Evolutionary conservation across 306 rosid genomes (phyloP), one percentile per base, ranked within the genome.

Genomic region (Inga laurina): DNA sequence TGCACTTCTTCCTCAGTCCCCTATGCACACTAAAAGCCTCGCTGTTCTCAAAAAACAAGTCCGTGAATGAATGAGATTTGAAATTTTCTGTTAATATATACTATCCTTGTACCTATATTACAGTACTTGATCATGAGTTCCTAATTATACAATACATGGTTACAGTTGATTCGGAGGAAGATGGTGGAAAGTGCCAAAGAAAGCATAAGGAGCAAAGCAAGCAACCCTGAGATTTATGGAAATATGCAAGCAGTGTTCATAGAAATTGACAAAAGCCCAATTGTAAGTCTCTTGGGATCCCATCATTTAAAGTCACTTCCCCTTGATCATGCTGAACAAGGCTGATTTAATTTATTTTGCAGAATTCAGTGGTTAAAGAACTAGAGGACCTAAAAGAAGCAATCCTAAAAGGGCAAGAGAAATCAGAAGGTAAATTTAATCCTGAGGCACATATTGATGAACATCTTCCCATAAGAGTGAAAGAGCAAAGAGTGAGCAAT

Each of bases 1-100:
- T 77, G 99, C 98, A 54, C 97, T 93, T 74, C 82, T 95, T 52
- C 99, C 99, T 22, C 98, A 95, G 84, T 91, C 99, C n/a, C 99
- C 99, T 34, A 92, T 95, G 99, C 99, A 95, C 88, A 89, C 97
- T 27, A 93, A 92, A 87, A 93, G 97, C 89, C 97, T 95, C 8
- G 90, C 97, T 62, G 90, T 91, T 86, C 92, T 93, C 57, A 93
- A 90, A 79, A 90, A 83, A 79, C 98, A 92, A 86, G 98, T 95
- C 34, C 27, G 80, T 86, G 32, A 27, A 35, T 24, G 68, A 39
- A 39, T 39, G 43, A 39, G 43, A 39, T 39, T 27, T 27, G 37
- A 62, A 10, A 11, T 12, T 15, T 24, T 15, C 34, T 24, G 5
- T 12, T 34, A 6, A 39, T 37, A 37, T 22, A 51, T 51, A 16